These are phyloP conservation scores for Biscogniauxia marginata DNA, from an alignment of 2,329 filamentous ascomycete genomes.

Conservation along the genomic window DNA sequence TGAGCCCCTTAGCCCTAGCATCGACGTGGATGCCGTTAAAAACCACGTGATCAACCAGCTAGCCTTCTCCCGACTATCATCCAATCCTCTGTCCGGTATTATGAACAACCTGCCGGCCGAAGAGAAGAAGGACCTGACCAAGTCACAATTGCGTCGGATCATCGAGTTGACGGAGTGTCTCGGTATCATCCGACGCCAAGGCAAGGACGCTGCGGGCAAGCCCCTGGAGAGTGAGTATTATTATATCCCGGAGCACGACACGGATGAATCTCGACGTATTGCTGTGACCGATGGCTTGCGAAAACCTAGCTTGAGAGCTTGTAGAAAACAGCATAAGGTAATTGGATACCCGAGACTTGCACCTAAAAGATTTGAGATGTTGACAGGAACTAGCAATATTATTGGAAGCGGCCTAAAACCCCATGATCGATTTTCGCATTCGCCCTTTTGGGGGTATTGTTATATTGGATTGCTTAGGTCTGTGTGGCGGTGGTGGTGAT, in stretches of 20 bases:
- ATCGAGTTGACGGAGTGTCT: slow-evolving; percentile 76
- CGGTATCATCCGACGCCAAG: slow-evolving; percentile 83
- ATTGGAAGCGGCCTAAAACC: slow-evolving; percentile 64
- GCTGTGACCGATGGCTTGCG: slow-evolving; percentile 83
- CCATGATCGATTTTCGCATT: slow-evolving; percentile 39
- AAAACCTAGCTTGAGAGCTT: slow-evolving; percentile 85
- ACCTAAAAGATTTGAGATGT: slow-evolving; percentile 1
- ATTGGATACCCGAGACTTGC: slow-evolving; percentile 25
- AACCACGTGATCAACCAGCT: slow-evolving; percentile 96
- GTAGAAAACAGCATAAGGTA: slow-evolving; percentile 97
- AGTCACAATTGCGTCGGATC: slow-evolving; percentile 65
- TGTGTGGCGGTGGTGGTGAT: not conserved
- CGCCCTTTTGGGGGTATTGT: not conserved
- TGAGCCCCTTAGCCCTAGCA: slow-evolving; percentile 29
- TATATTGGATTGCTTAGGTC: not conserved
- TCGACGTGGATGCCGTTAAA: slow-evolving; percentile 51
- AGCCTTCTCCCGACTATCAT: slow-evolving; percentile 89
- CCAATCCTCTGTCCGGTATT: slow-evolving; percentile 86
- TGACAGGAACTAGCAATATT: slow-evolving; percentile 58
- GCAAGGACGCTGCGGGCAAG: slow-evolving; percentile 95
- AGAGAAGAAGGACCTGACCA: slow-evolving; percentile 58
- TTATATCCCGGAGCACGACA: slow-evolving; percentile 85
- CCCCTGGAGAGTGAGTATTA: slow-evolving; percentile 95
- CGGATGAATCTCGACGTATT: slow-evolving; percentile 72
- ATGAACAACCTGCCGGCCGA: slow-evolving; percentile 77